Conservation (phyloP, 495 filamentous ascomycete genomes). For the Neurospora hispaniola region DNA sequence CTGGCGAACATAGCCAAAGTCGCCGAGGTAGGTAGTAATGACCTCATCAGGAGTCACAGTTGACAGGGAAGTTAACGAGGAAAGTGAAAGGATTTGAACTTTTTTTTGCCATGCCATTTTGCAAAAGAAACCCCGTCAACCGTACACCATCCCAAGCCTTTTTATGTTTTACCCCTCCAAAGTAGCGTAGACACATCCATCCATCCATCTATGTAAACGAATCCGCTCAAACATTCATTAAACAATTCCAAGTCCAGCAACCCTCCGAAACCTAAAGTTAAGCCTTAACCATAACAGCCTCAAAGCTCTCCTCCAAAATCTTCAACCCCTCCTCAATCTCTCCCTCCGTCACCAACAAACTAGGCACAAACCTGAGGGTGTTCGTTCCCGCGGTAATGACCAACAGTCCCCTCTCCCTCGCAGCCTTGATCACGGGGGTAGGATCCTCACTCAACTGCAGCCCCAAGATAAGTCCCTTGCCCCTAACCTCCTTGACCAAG, state of each 20-base stretch:
- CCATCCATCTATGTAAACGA: not conserved
- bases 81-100: not conserved
- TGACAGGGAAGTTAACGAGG: not conserved
- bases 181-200: not conserved
- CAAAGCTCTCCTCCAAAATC: constrained; percentile 70
- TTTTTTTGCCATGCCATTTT: not conserved
- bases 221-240: not conserved
- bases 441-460: constrained; percentile 68
- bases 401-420: constrained; percentile 77
- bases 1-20: not conserved
- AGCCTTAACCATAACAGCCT: constrained; percentile 12
- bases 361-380: constrained; percentile 78
- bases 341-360: constrained; percentile 61
- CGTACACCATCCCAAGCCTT: not conserved
- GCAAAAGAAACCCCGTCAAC: not conserved
- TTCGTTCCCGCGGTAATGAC: constrained; percentile 88
- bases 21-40: not conserved
- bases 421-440: constrained; percentile 62
- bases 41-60: not conserved
- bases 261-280: not conserved
- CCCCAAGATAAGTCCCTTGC: constrained; percentile 75
- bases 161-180: not conserved
- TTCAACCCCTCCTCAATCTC: constrained; percentile 66
- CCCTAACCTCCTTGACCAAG: constrained; percentile 66
- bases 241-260: not conserved